Percentiles rank a stretch among this genome's conserved stretches.
Evolutionary conservation across 2,329 filamentous ascomycete genomes (phyloP).

Genomic region (Fusarium dlaminii): DNA sequence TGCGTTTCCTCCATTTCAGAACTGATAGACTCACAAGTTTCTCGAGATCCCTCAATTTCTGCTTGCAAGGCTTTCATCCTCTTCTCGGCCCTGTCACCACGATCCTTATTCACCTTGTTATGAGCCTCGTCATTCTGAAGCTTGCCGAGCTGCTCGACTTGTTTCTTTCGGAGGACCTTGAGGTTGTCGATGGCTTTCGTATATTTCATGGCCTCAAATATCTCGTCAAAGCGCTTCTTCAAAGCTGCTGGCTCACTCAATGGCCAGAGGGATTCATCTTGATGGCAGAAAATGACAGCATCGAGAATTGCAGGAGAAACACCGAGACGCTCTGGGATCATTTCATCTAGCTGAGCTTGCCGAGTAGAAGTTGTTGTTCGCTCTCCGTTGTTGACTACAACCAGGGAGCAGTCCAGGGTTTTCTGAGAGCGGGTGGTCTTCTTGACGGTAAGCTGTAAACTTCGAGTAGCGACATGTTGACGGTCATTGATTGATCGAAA

Average conservation of each 20-base stretch:
- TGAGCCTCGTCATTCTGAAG: constrained; percentile 80
- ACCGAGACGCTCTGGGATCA: constrained; percentile 86
- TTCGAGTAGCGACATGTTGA: constrained; percentile 85
- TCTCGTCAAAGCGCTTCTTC: constrained; percentile 96
- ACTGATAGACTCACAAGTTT: constrained; percentile 67
- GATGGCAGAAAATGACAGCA: constrained; percentile 97
- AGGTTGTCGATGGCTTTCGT: constrained; percentile 98
- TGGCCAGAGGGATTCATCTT: constrained; percentile 97
- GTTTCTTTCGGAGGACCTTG: constrained; percentile 83
- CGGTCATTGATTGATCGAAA: constrained; percentile 83
- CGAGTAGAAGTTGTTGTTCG: constrained; percentile 80
- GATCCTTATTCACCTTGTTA: constrained; percentile 85
- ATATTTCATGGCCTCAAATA: constrained; percentile 97
- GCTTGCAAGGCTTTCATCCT: constrained; percentile 70
- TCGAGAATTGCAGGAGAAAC: constrained; percentile 92
- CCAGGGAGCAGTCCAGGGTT: constrained; percentile 82
- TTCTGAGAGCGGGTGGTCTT: constrained; percentile 81
- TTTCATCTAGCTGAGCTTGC: constrained; percentile 81
- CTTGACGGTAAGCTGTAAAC: constrained; percentile 85
- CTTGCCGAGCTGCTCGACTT: constrained; percentile 77
- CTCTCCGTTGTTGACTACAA: constrained; percentile 82
- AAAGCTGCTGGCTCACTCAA: constrained; percentile 86
- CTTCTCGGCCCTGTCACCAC: constrained; percentile 77
- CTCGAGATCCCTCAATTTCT: constrained; percentile 70
- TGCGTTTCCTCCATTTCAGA: constrained; percentile 69